These are phyloP conservation scores for Aspergillus fumigatus DNA, from an alignment of 2,329 filamentous ascomycete genomes.

Conservation along the genomic window DNA sequence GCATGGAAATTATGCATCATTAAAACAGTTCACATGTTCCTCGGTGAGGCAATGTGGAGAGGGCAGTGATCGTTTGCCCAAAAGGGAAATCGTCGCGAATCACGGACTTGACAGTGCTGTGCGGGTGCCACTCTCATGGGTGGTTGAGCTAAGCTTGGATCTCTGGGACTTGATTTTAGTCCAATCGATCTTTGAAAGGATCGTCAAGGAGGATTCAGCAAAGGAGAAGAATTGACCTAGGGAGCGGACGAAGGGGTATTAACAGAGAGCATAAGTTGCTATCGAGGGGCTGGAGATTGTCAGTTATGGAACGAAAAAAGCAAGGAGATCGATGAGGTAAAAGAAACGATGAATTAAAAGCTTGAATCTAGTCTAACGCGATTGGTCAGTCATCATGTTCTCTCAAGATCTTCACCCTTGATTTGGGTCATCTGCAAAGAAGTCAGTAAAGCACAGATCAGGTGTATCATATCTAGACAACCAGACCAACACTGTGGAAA, in stretches of 20 bases:
- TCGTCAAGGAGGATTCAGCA: not conserved
- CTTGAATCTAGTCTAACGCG: not conserved
- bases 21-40: not conserved
- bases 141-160: not conserved
- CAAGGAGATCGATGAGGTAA: not conserved
- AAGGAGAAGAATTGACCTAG: too few species aligned
- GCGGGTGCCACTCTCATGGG: not conserved
- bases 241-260: not conserved
- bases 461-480: not conserved
- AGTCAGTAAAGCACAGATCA: too few species aligned
- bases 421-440: too few species aligned
- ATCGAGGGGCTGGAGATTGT: not conserved
- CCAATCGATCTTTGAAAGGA: not conserved
- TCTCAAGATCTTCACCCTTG: not conserved
- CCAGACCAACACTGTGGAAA: not conserved
- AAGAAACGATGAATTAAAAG: not conserved
- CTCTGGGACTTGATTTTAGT: not conserved
- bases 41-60: not conserved
- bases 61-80: not conserved
- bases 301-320: not conserved
- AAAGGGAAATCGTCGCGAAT: not conserved
- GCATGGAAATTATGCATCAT: not conserved
- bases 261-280: too few species aligned
- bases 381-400: not conserved
- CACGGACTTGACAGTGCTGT: not conserved